Conservation (phyloP, 106 monocot genomes). For the Chionographis japonica region DNA sequence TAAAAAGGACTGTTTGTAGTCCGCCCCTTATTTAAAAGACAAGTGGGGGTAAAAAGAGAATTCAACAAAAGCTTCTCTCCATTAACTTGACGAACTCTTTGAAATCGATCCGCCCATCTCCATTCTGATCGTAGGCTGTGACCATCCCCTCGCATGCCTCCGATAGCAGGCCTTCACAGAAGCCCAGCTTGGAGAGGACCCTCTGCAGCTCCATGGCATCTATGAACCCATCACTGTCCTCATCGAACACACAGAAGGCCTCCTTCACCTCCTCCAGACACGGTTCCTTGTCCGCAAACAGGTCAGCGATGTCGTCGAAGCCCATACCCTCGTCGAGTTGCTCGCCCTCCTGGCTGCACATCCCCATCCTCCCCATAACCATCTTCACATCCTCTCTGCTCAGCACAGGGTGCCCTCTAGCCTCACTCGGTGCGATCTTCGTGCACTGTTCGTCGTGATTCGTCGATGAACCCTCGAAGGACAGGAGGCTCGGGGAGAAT, state of each 20-base stretch:
- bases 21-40: not conserved
- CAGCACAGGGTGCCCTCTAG: too few relatives aligned
- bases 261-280: slow-evolving; percentile 35
- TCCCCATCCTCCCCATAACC: slow-evolving; percentile 17
- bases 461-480: not conserved
- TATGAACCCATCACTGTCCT: slow-evolving; percentile 43
- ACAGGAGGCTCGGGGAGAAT: not conserved
- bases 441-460: too few relatives aligned
- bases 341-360: not conserved
- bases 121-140: not conserved
- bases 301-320: slow-evolving; percentile 1
- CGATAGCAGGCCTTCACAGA: not conserved
- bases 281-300: slow-evolving; percentile 39
- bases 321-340: not conserved
- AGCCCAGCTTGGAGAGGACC: slow-evolving; percentile 26
- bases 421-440: too few relatives aligned
- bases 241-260: slow-evolving; percentile 38
- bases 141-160: slow-evolving; percentile 24
- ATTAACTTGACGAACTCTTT: slow-evolving; percentile 15
- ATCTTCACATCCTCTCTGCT: slow-evolving; percentile 11
- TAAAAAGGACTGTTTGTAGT: too few relatives aligned
- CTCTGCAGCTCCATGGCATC: slow-evolving; percentile 34
- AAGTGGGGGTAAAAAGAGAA: not conserved
- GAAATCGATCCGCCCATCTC: slow-evolving; percentile 16
- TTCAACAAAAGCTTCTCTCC: slow-evolving; percentile 17